These are phyloP conservation scores for Apiotrichum gracile DNA, from an alignment of 1,284 basidiomycete species.

Conservation along the genomic window DNA sequence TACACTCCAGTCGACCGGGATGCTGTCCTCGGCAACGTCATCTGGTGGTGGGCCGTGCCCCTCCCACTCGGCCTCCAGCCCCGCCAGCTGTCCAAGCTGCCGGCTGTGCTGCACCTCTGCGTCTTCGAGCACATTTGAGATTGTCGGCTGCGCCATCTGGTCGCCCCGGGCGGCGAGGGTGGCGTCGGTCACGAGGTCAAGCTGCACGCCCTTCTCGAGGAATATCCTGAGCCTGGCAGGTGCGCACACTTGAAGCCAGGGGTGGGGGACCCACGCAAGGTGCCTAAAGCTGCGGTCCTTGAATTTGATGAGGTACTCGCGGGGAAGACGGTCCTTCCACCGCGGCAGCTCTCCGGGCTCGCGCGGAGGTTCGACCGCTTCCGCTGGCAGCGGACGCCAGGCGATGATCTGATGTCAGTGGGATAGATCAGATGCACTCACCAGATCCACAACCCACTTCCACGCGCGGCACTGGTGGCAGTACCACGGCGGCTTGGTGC, in stretches of 20 bases:
- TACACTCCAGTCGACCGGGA: constrained; percentile 54
- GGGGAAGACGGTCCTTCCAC: constrained; percentile 59
- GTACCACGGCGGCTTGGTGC: constrained; percentile 54
- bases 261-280: constrained; percentile 76
- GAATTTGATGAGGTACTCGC: constrained; percentile 91
- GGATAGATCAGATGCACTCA: constrained; percentile 10
- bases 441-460: constrained; percentile 62
- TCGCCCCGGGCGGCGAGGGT: constrained; percentile 42
- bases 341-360: constrained; percentile 51
- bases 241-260: constrained; percentile 69
- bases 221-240: constrained; percentile 67
- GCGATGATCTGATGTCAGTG: constrained; percentile 60
- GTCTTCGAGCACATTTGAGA: constrained; percentile 38
- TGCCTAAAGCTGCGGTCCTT: constrained; percentile 66
- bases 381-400: constrained; percentile 72
- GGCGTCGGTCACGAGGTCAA: constrained; percentile 56
- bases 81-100: constrained; percentile 7
- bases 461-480: constrained; percentile 76
- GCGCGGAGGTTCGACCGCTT: constrained; percentile 54
- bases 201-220: constrained; percentile 60
- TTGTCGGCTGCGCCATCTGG: constrained; percentile 41
- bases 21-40: constrained; percentile 60
- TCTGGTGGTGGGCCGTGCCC: constrained; percentile 45
- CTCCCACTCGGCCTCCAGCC: constrained; percentile 16
- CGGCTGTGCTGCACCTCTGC: constrained; percentile 17